Percentiles rank a stretch among this genome's conserved stretches.
Evolutionary conservation across 2,329 filamentous ascomycete genomes (phyloP).

Genomic region (Cordyceps javanica): DNA sequence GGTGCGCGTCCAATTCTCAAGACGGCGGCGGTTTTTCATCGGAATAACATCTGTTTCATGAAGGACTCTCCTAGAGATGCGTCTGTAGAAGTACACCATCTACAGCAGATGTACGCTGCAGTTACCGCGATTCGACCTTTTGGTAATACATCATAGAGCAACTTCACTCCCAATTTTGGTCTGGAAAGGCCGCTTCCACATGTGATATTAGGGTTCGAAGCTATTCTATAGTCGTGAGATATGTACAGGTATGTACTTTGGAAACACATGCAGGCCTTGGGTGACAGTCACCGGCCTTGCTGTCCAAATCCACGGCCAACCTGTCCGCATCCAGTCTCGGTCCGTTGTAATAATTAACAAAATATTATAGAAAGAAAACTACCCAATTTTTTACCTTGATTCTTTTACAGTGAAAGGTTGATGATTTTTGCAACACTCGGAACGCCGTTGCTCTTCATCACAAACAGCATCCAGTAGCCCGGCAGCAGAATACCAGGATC

Average conservation of each 20-base stretch:
- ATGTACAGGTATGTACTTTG: neutral
- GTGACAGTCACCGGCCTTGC: neutral
- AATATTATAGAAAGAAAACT: neutral
- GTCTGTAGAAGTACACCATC: too few relatives aligned
- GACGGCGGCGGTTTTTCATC: too few relatives aligned
- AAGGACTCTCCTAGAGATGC: too few relatives aligned
- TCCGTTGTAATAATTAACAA: neutral
- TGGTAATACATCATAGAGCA: too few relatives aligned
- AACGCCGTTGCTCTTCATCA: constrained; percentile 35
- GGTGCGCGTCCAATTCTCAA: too few relatives aligned
- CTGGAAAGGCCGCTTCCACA: too few relatives aligned
- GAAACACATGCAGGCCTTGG: neutral
- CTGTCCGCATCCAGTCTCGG: neutral
- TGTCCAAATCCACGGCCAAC: neutral
- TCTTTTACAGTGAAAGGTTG: neutral
- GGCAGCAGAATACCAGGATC: constrained; percentile 45
- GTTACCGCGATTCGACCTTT: too few relatives aligned
- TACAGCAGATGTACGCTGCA: too few relatives aligned
- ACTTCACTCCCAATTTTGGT: too few relatives aligned
- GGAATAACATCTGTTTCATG: too few relatives aligned
- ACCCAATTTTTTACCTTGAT: neutral
- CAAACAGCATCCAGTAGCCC: constrained; percentile 51
- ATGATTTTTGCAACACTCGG: constrained; percentile 31
- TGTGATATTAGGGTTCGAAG: too few relatives aligned
- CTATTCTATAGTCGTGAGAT: too few relatives aligned